Base-by-base conservation (phyloP, 306 rosid species). In the Arachis hypogaea region DNA sequence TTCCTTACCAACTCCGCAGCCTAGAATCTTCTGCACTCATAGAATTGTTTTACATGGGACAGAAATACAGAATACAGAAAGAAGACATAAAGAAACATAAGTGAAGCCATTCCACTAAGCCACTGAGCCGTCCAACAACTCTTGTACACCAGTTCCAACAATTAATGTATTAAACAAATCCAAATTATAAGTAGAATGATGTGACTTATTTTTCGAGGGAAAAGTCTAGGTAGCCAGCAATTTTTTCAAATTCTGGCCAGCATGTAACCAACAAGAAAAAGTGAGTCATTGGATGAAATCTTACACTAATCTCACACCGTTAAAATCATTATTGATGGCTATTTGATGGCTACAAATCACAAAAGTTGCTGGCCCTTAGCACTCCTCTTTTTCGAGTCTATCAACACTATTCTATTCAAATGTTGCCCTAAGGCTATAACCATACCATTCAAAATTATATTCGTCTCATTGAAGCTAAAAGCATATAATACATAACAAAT, bases 51-150 rank as follows among this genome's bases (percentile, higher is more conserved):
- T 9, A 1, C 54, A 70, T 11, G 47, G 47, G 28, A 22, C 28
- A 22, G 28, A 22, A 22, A 22, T 22, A 22, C 28, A 22, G 28
- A 22, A 22, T 22, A 22, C 28, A 22, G 28, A 22, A 9, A 5
- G 60, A 58, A 66, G 9, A 30, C 41, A 66, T 42, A 66, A 7
- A 56, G 47, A 9, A 22, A 22, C 28, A 22, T 5, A 2, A 40
- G 12, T 2, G 16, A n/a, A 57, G 64, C 55, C 54, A 56, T 80
- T 77, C 82, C 78, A 77, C 80, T 64, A 44, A 69, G 74, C 85
- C 28, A 77, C 80, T 64, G 36, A 69, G 74, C 85, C 81, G 85
- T 5, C 85, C 83, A 81, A 66, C 85, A 66, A 77, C 80, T 68
- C 29, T 5, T 28, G 42, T 9, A n/a, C 12, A 77, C 42, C 50